phyloP scores from a whole-genome alignment of 2,329 filamentous ascomycete genomes.

The Alternaria infectoria region DNA sequence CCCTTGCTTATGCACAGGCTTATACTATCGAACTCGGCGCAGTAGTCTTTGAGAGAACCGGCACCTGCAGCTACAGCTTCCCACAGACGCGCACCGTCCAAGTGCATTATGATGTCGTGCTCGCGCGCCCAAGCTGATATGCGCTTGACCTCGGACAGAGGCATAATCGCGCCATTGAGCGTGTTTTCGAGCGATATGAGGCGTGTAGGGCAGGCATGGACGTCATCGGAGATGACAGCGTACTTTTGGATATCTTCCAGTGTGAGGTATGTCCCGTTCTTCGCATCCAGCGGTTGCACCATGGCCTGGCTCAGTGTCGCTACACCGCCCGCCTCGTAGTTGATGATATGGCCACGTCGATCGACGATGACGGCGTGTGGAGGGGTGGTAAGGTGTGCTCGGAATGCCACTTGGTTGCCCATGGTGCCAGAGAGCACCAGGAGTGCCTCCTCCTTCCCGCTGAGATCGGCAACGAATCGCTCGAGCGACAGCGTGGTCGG shows the following conservation, averaged over 20 bases:
- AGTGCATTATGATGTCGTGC: conserved; percentile 72
- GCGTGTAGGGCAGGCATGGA: conserved; percentile 79
- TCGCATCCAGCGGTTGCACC: conserved; percentile 69
- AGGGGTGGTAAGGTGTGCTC: conserved; percentile 77
- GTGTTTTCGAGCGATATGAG: conserved; percentile 89
- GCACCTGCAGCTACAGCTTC: conserved; percentile 77
- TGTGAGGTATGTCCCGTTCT: conserved; percentile 75
- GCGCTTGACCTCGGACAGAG: conserved; percentile 70
- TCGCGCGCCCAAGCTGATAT: conserved; percentile 72
- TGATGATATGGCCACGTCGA: conserved; percentile 76
- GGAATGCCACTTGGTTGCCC: conserved; percentile 87
- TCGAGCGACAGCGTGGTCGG: conserved; percentile 79
- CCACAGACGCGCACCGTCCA: conserved; percentile 83
- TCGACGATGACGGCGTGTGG: conserved; percentile 84
- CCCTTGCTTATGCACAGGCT: conserved; percentile 84
- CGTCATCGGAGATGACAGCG: conserved; percentile 69
- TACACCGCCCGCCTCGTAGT: conserved; percentile 72
- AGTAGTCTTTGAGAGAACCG: conserved; percentile 70
- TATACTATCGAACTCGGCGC: conserved; percentile 73
- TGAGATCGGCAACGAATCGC: conserved; percentile 72
- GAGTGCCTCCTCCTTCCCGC: conserved; percentile 76
- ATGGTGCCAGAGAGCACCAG: conserved; percentile 91
- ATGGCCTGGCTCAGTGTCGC: conserved; percentile 74
- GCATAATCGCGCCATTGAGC: conserved; percentile 78
- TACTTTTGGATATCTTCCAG: conserved; percentile 75